Evolutionary conservation across 805 yeast species (phyloP), one percentile per base, ranked within the genome.

Genomic region (Metschnikowia picachoensis): DNA sequence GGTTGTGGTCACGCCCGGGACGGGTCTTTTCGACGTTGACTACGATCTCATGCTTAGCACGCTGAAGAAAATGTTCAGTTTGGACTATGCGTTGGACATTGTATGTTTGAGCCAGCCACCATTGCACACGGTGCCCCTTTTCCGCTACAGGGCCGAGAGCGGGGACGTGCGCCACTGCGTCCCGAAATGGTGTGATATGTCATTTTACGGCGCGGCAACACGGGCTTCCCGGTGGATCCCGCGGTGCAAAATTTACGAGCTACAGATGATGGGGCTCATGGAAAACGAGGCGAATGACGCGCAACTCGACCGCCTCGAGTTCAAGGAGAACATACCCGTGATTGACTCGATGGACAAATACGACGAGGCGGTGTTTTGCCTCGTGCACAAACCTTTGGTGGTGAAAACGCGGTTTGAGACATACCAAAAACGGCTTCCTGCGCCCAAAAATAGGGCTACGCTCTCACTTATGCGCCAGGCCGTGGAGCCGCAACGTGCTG

Each of bases 201-300:
- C 96, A 0, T 94, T 86, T 59, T 94, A 95, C 87, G 80, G 78
- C 44, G 87, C 85, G 41, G 62, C 74, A 2, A 70, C 73, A 28
- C 68, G 70, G 16, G 51, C 41, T 8, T 48, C 72, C 30, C 85
- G 80, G 54, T 92, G 98, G 97, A 77, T 85, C n/a, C 97, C 99
- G 0, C 73, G 94, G 31, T 90, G 97, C 64, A 89, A 88, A 57
- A 91, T 94, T 41, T 92, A 94, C 63, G 98, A 92, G 58, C 67
- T 94, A 15, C 98, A 94, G 62, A 94, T 94, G 97, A 92, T 92
- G 95, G 98, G 98, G 0, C 78, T 94, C 8, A 89, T 92, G 84
- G 98, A 92, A 58, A 88, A 87, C 56, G 97, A 94, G 58, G 71
- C 83, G 47, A 80, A 82, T 52, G 80, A 85, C 11, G 78, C 85